These are phyloP conservation scores for Allium sativum DNA, from an alignment of 106 monocot species.

Conservation along the genomic window DNA sequence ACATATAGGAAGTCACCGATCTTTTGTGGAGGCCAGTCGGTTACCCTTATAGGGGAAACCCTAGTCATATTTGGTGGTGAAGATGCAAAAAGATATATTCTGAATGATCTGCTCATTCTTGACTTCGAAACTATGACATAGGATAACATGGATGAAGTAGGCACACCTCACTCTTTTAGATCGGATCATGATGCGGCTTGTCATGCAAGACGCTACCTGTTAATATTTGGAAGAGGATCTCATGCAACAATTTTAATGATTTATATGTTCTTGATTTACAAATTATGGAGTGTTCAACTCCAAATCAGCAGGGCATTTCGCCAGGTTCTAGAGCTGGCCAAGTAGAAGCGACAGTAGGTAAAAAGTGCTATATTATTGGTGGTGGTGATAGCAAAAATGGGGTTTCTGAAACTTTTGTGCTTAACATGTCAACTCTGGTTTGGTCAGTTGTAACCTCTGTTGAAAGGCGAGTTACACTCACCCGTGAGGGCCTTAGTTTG, in stretches of 20 bases:
- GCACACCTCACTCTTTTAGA: constrained; percentile 84
- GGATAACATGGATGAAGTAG: constrained; percentile 92
- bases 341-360: constrained; percentile 84
- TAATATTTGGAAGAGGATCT: constrained; percentile 98
- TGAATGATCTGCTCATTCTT: constrained; percentile 97
- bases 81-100: constrained; percentile 90
- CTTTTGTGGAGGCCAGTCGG: constrained; percentile 92
- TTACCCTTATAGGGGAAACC: constrained; percentile 75
- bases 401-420: constrained; percentile 81
- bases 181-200: constrained; percentile 96
- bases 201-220: constrained; percentile 83
- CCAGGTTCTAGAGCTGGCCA: constrained; percentile 92
- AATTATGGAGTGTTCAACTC: constrained; percentile 96
- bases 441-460: constrained; percentile 89
- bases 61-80: constrained; percentile 97
- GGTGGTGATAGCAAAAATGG: constrained; percentile 92
- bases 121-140: constrained; percentile 99
- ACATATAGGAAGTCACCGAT: constrained; percentile 94
- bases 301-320: constrained; percentile 68
- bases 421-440: constrained; percentile 84
- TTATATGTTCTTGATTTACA: constrained; percentile 94
- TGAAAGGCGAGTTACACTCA: constrained; percentile 75
- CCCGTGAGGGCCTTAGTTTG: constrained; percentile 95
- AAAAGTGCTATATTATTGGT: constrained; percentile 95
- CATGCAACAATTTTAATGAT: constrained; percentile 96